Evolutionary conservation across 2,329 filamentous ascomycete species (phyloP).

Genomic region (Botrytis tulipae): DNA sequence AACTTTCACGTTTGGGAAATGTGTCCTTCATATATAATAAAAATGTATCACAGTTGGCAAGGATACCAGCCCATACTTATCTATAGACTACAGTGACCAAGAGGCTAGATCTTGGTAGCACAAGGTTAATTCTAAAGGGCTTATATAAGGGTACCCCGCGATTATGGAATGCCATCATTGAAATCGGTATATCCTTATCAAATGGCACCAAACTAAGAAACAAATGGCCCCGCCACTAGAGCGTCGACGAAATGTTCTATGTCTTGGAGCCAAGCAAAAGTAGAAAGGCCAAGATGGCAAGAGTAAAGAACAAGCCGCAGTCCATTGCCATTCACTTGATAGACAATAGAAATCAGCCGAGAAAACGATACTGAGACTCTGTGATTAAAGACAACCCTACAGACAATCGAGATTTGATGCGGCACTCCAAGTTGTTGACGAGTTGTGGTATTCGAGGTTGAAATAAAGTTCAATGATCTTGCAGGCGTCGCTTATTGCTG

Average conservation of each 20-base stretch:
- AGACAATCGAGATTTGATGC: not conserved
- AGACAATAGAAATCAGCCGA: not conserved
- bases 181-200: not conserved
- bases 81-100: not conserved
- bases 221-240: not conserved
- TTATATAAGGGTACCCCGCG: not conserved
- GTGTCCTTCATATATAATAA: not conserved
- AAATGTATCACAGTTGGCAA: not conserved
- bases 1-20: not conserved
- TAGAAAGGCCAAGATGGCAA: conserved; percentile 1
- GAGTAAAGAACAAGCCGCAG: too few relatives aligned
- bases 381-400: not conserved
- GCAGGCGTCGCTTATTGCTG: conserved; percentile 1
- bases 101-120: not conserved
- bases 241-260: not conserved
- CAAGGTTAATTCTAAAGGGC: not conserved
- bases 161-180: not conserved
- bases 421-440: not conserved
- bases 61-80: not conserved
- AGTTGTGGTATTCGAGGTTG: not conserved
- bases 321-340: conserved; percentile 4
- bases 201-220: not conserved
- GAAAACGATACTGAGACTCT: not conserved
- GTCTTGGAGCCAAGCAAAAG: conserved; percentile 13
- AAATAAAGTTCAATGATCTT: conserved; percentile 8